phyloP scores from a whole-genome alignment of 1,284 basidiomycete species.

The Pseudozyma sp. region DNA sequence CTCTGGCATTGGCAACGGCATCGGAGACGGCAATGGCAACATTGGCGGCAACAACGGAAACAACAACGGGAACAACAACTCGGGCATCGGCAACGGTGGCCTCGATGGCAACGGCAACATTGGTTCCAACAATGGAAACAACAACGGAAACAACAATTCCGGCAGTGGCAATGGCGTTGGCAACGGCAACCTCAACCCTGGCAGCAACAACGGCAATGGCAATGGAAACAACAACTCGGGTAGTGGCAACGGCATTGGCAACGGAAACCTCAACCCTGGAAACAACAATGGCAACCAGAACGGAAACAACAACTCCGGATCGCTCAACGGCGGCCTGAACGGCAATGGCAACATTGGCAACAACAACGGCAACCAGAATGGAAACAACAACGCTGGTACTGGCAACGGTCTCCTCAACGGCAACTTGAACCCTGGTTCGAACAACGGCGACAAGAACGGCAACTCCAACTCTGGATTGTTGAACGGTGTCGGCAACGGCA shows the following conservation, averaged over 20 bases:
- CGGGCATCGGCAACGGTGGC: conserved; percentile 4
- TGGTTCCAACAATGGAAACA: conserved; percentile 1
- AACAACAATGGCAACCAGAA: conserved; percentile 22
- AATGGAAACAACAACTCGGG: conserved; percentile 18
- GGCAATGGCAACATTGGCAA: conserved; percentile 26
- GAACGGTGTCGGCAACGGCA: conserved; percentile 15
- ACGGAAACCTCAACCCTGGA: conserved; percentile 11
- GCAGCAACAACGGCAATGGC: conserved; percentile 17
- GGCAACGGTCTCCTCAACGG: conserved; percentile 3
- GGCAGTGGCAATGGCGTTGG: background rate
- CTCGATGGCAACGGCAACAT: background rate
- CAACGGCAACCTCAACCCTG: conserved; percentile 1
- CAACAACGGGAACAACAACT: background rate
- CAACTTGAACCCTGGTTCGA: background rate
- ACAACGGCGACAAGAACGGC: background rate
- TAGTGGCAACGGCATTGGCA: conserved; percentile 2
- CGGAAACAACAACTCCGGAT: conserved; percentile 21
- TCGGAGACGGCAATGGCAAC: conserved; percentile 1
- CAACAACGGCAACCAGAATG: conserved; percentile 20
- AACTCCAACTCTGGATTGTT: background rate
- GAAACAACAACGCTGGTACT: background rate
- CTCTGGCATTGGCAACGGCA: conserved; percentile 4
- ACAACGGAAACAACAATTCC: conserved; percentile 7
- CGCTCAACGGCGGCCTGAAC: conserved; percentile 10
- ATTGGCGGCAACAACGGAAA: background rate